A percentile compares a stretch with the other conserved stretches of the same genome.
phyloP scores from a whole-genome alignment of 1,284 basidiomycete species.

The Xanthoconium separans region DNA sequence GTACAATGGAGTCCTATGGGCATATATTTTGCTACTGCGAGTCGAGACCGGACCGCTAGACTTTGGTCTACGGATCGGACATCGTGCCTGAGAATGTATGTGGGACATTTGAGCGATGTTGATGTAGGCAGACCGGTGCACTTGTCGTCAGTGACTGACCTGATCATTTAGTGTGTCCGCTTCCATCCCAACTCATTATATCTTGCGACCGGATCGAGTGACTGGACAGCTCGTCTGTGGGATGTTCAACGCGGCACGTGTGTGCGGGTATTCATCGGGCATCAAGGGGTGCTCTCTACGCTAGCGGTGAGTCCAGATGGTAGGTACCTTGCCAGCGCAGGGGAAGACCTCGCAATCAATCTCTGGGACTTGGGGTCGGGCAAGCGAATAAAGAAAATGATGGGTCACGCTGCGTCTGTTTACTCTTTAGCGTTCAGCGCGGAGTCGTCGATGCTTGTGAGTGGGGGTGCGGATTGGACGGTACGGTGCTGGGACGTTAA shows the following conservation, averaged over 20 bases:
- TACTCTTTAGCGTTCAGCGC: slow-evolving; percentile 91
- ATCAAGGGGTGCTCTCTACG: slow-evolving; percentile 87
- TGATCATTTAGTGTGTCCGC: slow-evolving; percentile 72
- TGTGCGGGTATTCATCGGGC: slow-evolving; percentile 94
- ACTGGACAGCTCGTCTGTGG: slow-evolving; percentile 95
- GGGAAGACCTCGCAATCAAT: slow-evolving; percentile 91
- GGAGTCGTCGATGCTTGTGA: slow-evolving; percentile 88
- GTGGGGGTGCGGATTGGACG: slow-evolving; percentile 90
- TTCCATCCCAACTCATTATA: slow-evolving; percentile 99
- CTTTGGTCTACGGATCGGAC: slow-evolving; percentile 95
- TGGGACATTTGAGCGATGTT: slow-evolving; percentile 95
- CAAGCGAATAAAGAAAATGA: slow-evolving; percentile 95
- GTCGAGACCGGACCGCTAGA: slow-evolving; percentile 91
- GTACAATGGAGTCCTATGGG: slow-evolving; percentile 98
- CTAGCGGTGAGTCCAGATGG: slow-evolving; percentile 94
- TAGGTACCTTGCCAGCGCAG: slow-evolving; percentile 88
- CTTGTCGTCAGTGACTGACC: slow-evolving; percentile 12
- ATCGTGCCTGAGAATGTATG: slow-evolving; percentile 88
- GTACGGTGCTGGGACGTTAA: slow-evolving; percentile 98
- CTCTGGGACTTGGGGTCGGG: slow-evolving; percentile 97
- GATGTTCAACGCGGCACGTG: slow-evolving; percentile 96
- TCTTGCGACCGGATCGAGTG: slow-evolving; percentile 94
- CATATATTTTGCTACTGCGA: slow-evolving; percentile 97
- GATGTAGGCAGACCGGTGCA: slow-evolving; percentile 64
- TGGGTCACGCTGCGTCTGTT: slow-evolving; percentile 86